phyloP scores from a whole-genome alignment of 2,329 filamentous ascomycete species.

The Scedosporium boydii region DNA sequence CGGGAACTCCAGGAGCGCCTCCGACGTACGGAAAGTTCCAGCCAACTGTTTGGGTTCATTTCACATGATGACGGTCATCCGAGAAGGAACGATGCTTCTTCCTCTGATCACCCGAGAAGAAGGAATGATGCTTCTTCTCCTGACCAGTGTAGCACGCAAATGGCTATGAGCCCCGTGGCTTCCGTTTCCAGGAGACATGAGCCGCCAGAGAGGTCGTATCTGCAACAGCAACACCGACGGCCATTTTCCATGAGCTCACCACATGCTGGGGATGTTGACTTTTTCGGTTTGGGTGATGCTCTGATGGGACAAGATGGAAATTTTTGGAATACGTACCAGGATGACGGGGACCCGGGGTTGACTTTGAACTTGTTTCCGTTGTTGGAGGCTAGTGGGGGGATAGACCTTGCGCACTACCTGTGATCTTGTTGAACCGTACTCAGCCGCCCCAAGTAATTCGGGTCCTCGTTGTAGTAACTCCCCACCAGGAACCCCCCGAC shows the following conservation, averaged over 20 bases:
- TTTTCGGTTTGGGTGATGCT: conserved; percentile 26
- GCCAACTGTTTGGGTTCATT: conserved; percentile 41
- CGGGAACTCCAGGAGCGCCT: conserved; percentile 35
- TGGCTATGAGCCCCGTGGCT: too few species aligned
- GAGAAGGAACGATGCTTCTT: too few species aligned
- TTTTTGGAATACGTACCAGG: conserved; percentile 25
- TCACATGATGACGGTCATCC: conserved; percentile 18
- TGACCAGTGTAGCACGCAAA: too few species aligned
- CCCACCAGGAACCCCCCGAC: too few species aligned
- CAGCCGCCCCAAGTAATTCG: too few species aligned
- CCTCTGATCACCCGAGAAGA: too few species aligned
- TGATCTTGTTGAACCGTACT: conserved; percentile 7
- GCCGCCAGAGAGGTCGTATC: conserved; percentile 14
- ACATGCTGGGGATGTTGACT: conserved; percentile 6
- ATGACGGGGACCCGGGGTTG: conserved; percentile 32
- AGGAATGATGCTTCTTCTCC: too few species aligned
- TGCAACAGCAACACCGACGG: conserved; percentile 13
- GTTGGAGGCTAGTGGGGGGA: conserved; percentile 40
- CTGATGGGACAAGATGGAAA: conserved; percentile 30
- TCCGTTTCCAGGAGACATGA: background rate
- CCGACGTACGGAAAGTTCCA: conserved; percentile 38
- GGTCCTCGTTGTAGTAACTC: too few species aligned
- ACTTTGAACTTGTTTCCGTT: conserved; percentile 41
- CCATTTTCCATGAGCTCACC: too few species aligned
- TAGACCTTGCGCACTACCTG: conserved; percentile 36